phyloP scores from a whole-genome alignment of 2,329 filamentous ascomycete species.

The Cadophora sp. region DNA sequence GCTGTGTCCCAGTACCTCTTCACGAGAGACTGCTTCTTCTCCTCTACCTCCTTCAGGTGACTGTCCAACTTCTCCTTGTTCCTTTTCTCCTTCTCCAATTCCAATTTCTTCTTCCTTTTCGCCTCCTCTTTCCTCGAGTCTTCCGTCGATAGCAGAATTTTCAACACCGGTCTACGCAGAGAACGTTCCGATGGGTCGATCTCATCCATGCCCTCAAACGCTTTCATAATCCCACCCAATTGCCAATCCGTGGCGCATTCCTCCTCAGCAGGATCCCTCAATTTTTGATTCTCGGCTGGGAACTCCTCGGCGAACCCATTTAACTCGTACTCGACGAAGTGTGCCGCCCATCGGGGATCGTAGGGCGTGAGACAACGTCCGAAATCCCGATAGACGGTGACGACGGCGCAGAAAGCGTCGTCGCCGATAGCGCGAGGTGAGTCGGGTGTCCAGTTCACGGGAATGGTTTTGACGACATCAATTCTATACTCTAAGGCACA shows the following conservation, averaged over 20 bases:
- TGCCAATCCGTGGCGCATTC: constrained; percentile 13
- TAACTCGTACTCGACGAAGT: constrained; percentile 14
- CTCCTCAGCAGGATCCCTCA: constrained; percentile 3
- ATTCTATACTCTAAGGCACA: constrained; percentile 18
- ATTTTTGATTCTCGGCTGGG: not conserved
- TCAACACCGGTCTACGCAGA: not conserved
- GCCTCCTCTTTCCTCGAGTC: not conserved
- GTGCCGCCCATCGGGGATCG: constrained; percentile 22
- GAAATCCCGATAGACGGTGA: constrained; percentile 25
- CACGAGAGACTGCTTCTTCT: no score
- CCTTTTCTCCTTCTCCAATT: not conserved
- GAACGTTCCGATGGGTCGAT: not conserved
- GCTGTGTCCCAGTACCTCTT: not conserved
- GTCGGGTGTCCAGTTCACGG: not conserved
- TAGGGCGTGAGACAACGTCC: constrained; percentile 20
- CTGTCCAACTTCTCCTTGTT: not conserved
- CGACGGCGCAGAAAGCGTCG: constrained; percentile 1
- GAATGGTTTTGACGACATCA: constrained; percentile 7
- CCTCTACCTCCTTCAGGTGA: not conserved
- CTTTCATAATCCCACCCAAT: constrained; percentile 14
- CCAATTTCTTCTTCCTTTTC: not conserved
- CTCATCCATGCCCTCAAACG: constrained; percentile 13
- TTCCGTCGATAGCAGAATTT: not conserved
- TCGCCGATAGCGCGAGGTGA: not conserved
- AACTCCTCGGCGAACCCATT: not conserved